phyloP scores from a whole-genome alignment of 192 early-diverging fungal species.

The Entophlyctis luteolus region DNA sequence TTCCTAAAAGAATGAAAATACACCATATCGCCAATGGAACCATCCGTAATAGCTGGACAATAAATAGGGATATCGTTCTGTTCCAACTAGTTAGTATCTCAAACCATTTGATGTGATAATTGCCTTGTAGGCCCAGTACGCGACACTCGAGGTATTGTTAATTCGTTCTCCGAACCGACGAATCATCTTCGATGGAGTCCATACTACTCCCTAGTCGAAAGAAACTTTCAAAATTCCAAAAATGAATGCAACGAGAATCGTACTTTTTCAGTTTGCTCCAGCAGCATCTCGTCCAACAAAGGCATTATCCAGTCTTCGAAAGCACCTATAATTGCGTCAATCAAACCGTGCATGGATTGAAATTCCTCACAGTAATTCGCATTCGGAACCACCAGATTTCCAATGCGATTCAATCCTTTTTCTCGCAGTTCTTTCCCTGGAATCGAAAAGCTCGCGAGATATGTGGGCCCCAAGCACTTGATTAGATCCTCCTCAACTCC shows the following conservation, averaged over 20 bases:
- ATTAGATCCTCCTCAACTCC: slow-evolving; percentile 98
- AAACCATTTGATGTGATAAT: not conserved
- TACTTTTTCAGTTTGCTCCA: slow-evolving; percentile 81
- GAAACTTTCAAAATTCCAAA: not conserved
- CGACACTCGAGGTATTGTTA: slow-evolving; percentile 82
- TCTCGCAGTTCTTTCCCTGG: slow-evolving; percentile 75
- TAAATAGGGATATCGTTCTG: slow-evolving; percentile 96
- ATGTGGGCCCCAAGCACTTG: slow-evolving; percentile 89
- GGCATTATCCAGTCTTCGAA: slow-evolving; percentile 99
- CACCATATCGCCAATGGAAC: slow-evolving; percentile 97
- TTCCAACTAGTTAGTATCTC: not conserved
- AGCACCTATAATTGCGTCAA: not conserved
- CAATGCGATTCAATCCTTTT: slow-evolving; percentile 92
- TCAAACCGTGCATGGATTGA: not conserved
- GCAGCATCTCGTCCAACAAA: slow-evolving; percentile 85
- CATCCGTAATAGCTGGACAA: slow-evolving; percentile 96
- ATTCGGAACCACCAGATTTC: slow-evolving; percentile 96
- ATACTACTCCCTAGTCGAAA: slow-evolving; percentile 55
- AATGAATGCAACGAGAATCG: not conserved
- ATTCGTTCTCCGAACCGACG: slow-evolving; percentile 84
- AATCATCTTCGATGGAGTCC: slow-evolving; percentile 93
- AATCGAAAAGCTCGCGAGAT: slow-evolving; percentile 74
- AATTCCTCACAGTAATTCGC: slow-evolving; percentile 88
- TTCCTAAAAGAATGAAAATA: slow-evolving; percentile 97
- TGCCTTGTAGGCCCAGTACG: slow-evolving; percentile 94